Percentiles rank a stretch among this genome's conserved stretches.
These are phyloP conservation scores for Juglanconis oblonga DNA, from an alignment of 2,329 filamentous ascomycete species.

Conservation along the genomic window DNA sequence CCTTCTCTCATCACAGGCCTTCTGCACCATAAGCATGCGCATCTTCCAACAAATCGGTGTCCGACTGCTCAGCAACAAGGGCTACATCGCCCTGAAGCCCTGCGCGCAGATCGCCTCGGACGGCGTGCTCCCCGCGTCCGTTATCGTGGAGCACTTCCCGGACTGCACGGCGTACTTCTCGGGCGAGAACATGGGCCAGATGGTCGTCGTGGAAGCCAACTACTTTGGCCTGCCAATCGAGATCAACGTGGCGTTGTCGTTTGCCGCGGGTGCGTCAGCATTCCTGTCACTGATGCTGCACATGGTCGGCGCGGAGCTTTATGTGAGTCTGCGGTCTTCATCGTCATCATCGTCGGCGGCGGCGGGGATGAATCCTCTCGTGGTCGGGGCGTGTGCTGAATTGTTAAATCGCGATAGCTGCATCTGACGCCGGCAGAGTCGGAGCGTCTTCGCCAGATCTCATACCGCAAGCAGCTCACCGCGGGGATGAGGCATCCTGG, in stretches of 20 bases:
- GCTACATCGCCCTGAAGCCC: conserved; percentile 28
- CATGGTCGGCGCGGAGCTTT: conserved; percentile 44
- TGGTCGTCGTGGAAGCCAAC: conserved; percentile 32
- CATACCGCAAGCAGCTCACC: conserved; percentile 54
- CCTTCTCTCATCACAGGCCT: conserved; percentile 30
- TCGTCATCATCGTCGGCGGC: neutral
- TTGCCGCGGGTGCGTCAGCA: conserved; percentile 48
- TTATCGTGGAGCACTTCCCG: conserved; percentile 38
- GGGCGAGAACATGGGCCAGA: conserved; percentile 23
- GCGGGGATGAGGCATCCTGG: conserved; percentile 50
- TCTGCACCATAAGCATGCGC: conserved; percentile 50
- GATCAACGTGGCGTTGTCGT: conserved; percentile 40
- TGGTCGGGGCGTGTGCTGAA: neutral
- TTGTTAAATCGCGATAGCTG: conserved; percentile 33
- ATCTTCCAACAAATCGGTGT: conserved; percentile 44
- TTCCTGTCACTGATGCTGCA: conserved; percentile 55
- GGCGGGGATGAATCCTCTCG: too few relatives aligned
- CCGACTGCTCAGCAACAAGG: conserved; percentile 32
- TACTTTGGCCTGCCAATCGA: conserved; percentile 28
- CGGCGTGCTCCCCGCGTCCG: conserved; percentile 29
- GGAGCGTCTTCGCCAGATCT: conserved; percentile 52
- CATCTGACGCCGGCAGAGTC: conserved; percentile 51
- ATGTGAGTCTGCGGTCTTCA: conserved; percentile 31
- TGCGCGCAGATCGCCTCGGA: conserved; percentile 48
- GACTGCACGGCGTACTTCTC: conserved; percentile 39